Evolutionary conservation across 176 grass and related monocot genomes (phyloP).

Genomic region (Musa itinerans): DNA sequence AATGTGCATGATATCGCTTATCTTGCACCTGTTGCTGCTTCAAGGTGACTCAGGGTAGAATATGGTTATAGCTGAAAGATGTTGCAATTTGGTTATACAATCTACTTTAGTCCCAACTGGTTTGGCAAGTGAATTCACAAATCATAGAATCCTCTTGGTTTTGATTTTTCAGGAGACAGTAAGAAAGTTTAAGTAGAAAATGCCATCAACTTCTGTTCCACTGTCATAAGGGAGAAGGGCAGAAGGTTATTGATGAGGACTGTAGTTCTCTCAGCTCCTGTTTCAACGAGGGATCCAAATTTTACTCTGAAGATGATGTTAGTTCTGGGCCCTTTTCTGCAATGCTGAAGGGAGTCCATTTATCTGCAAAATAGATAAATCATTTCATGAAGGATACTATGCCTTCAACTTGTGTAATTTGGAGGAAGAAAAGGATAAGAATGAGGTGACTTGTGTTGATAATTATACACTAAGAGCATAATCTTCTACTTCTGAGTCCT

Average conservation of each 20-base stretch:
- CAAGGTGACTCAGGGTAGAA: not conserved
- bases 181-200: conserved; percentile 17
- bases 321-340: not conserved
- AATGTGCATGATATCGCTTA: not conserved
- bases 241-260: not conserved
- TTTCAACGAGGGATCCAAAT: not conserved
- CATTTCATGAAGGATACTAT: not conserved
- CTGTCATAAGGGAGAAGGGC: not conserved
- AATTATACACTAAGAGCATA: not conserved
- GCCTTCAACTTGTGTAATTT: not conserved
- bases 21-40: not conserved
- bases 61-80: not conserved
- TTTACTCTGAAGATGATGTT: not conserved
- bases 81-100: not conserved
- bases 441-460: not conserved
- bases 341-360: not conserved
- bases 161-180: not conserved
- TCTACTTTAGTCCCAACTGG: not conserved
- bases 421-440: not conserved
- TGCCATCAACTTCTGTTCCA: conserved; percentile 2
- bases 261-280: not conserved
- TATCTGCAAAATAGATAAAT: not conserved
- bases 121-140: not conserved
- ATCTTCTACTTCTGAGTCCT: conserved; percentile 13
- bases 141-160: not conserved